These are phyloP conservation scores for Eruca vesicaria DNA, from an alignment of 441 rosid genomes.

Conservation along the genomic window DNA sequence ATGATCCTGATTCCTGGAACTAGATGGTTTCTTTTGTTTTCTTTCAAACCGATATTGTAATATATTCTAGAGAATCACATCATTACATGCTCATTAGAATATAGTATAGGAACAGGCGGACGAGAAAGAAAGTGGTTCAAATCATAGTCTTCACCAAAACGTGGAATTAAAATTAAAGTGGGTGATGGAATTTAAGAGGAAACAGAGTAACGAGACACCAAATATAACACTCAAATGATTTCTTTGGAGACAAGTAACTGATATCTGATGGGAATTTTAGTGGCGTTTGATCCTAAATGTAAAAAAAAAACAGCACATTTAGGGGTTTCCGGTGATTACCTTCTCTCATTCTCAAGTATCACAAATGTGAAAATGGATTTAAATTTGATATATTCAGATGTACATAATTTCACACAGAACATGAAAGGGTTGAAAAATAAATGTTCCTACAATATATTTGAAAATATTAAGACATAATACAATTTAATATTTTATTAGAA, in stretches of 20 bases:
- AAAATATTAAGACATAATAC: no score
- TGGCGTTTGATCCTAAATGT: background rate
- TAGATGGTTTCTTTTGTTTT: background rate
- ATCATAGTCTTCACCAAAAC: background rate
- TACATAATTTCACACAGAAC: no score
- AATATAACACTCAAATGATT: background rate
- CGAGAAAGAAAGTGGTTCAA: background rate
- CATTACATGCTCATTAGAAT: background rate
- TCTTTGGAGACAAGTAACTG: background rate
- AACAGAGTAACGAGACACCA: background rate
- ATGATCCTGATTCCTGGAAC: no score
- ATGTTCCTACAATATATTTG: no score
- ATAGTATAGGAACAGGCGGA: background rate
- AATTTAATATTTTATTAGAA: no score
- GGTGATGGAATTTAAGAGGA: background rate
- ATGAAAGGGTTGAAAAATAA: no score
- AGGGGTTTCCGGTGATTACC: background rate
- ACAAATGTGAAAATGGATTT: no score
- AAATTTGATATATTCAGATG: no score
- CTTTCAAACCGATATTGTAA: background rate
- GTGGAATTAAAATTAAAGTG: background rate
- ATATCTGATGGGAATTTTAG: background rate
- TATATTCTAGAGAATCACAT: background rate
- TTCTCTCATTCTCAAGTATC: background rate
- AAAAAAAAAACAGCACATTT: background rate